phyloP scores from a whole-genome alignment of 805 yeast genomes.

The Jamesozyma spencerorum region DNA sequence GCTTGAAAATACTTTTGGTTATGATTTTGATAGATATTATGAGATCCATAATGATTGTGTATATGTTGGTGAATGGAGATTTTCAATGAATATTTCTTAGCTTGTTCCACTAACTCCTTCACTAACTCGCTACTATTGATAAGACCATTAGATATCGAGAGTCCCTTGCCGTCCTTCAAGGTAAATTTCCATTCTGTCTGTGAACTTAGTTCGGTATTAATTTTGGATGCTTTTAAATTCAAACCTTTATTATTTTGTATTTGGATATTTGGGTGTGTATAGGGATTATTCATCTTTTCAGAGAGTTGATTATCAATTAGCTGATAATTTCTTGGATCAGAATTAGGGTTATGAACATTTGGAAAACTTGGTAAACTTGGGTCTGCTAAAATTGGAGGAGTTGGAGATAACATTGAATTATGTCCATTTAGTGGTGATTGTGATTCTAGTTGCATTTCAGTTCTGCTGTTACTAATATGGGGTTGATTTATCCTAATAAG shows the following conservation, averaged over 20 bases:
- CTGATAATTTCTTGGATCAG: not conserved
- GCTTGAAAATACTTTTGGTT: not conserved
- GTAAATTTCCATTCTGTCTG: slow-evolving; percentile 57
- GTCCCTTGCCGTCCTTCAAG: slow-evolving; percentile 37
- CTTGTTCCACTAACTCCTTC: slow-evolving; percentile 49
- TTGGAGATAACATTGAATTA: not conserved
- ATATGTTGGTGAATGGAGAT: slow-evolving; percentile 79
- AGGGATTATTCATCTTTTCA: not conserved
- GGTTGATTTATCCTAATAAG: slow-evolving; percentile 2
- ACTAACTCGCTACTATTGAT: slow-evolving; percentile 48
- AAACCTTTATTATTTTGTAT: not conserved
- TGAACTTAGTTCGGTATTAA: slow-evolving; percentile 5
- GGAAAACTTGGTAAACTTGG: not conserved
- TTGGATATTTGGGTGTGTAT: not conserved
- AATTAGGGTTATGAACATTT: not conserved
- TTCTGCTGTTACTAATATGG: slow-evolving; percentile 1
- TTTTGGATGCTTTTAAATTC: not conserved
- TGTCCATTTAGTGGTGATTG: slow-evolving; percentile 1
- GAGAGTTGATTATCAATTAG: not conserved
- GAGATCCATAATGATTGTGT: slow-evolving; percentile 55
- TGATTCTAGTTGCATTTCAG: not conserved
- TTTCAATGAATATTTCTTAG: slow-evolving; percentile 45
- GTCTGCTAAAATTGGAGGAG: not conserved
- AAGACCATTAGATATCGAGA: slow-evolving; percentile 41
- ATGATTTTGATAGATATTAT: not conserved